These are phyloP conservation scores for Suillus alpinus DNA, from an alignment of 768 basidiomycete genomes.

Conservation along the genomic window DNA sequence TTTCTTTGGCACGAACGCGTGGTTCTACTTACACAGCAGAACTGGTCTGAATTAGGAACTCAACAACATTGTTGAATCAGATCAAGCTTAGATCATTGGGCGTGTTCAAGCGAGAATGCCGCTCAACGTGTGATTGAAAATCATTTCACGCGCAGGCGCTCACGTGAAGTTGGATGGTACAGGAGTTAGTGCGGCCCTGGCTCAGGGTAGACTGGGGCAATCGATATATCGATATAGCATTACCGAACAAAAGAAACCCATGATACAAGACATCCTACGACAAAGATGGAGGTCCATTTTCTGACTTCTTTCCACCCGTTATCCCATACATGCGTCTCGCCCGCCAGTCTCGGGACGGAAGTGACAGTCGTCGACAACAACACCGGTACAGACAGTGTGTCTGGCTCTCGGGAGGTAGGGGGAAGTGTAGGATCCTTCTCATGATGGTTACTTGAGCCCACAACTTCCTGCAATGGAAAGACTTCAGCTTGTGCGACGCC, in stretches of 20 bases:
- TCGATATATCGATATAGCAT: neutral
- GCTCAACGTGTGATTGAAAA: too few species aligned
- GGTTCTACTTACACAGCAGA: too few species aligned
- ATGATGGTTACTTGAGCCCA: neutral
- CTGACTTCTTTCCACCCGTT: constrained; percentile 21
- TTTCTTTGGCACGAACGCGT: too few species aligned
- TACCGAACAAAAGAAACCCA: constrained; percentile 28
- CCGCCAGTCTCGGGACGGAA: neutral
- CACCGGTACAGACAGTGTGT: too few species aligned
- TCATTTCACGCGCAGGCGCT: too few species aligned
- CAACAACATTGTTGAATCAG: too few species aligned
- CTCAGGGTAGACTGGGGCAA: neutral
- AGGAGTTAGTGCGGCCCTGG: too few species aligned
- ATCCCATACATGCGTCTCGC: constrained; percentile 12
- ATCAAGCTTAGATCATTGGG: too few species aligned
- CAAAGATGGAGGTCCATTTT: constrained; percentile 28
- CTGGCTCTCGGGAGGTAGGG: too few species aligned
- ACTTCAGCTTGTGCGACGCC: constrained; percentile 86
- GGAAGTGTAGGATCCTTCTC: neutral
- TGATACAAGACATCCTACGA: constrained; percentile 22
- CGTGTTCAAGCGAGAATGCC: too few species aligned
- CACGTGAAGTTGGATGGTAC: too few species aligned
- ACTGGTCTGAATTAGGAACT: too few species aligned
- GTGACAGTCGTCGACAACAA: neutral
- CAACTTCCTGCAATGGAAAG: constrained; percentile 18